Base-by-base conservation (phyloP, 805 yeast genomes). In the Yamadazyma sp. region DNA sequence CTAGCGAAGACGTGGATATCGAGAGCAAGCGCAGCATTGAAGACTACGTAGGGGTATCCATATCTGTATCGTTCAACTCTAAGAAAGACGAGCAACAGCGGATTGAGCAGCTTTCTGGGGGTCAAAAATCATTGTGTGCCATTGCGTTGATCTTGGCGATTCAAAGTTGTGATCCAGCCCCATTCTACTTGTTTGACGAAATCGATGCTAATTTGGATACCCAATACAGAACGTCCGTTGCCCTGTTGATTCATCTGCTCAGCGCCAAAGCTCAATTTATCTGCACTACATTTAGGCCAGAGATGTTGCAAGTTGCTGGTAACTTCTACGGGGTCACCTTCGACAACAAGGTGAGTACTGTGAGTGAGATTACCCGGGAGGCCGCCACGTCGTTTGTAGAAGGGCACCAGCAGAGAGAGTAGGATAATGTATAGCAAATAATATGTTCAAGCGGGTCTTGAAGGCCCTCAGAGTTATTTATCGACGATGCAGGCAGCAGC, bases 81-180 rank as follows among this genome's bases (percentile, higher is more conserved):
- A 82, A 82, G 53, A 71, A 75, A 18, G 84, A 90, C 54, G 96
- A 89, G 48, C 96, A 87, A 57, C 84, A 83, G 44, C 73, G 85
- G 44, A 82, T 91, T 40, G 95, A 88, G 56, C 97, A 90, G 56
- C 69, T 93, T 12, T 87, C 96, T 1, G 99, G 99, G 27, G 99
- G 99, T 8, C 99, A 93, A 55, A 91, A 91, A 57, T 85, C 97
- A 0, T 67, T 93, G n/a, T 90, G 98, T 68, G 98, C 99, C 1
- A 80, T 93, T 49, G 90, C 98, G 0, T 73, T 93, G 35, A 90
- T 93, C 47, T 71, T 93, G 41, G 97, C 99, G 3, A 87, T 91
- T 42, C 99, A 93, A 64, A 80, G 77, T 54, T 87, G 95, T 47
- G 98, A 93, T 50, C 98, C 98, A 8, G 97, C 97, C 6, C 97